phyloP scores from a whole-genome alignment of 352 stramenopile genomes.

The Albugo candida region DNA sequence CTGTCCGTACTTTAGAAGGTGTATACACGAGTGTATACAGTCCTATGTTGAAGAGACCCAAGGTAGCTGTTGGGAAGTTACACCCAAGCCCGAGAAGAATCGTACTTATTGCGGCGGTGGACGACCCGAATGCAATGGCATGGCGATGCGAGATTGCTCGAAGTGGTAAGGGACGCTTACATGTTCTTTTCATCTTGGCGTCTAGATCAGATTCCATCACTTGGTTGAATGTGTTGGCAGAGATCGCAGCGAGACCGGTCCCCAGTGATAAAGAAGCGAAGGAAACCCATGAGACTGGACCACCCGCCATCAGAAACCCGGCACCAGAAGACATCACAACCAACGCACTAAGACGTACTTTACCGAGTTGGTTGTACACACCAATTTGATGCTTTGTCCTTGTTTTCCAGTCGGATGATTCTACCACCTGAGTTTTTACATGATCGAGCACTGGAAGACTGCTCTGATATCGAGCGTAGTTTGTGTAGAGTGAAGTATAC shows the following conservation, averaged over 20 bases:
- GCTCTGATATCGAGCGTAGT: too few relatives aligned
- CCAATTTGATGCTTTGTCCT: too few relatives aligned
- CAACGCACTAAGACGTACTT: conserved; percentile 85
- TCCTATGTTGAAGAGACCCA: conserved; percentile 95
- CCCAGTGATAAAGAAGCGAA: conserved; percentile 83
- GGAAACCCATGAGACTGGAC: conserved; percentile 76
- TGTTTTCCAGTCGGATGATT: too few relatives aligned
- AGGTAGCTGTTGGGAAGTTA: conserved; percentile 86
- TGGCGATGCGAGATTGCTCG: conserved; percentile 59
- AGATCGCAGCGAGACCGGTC: conserved; percentile 86
- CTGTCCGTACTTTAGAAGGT: conserved; percentile 90
- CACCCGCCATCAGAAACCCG: conserved; percentile 92
- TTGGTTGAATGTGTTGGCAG: conserved; percentile 97
- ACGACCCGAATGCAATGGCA: conserved; percentile 64
- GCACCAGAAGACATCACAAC: conserved; percentile 92
- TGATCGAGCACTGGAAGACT: too few relatives aligned
- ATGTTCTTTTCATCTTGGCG: conserved; percentile 92
- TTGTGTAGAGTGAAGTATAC: too few relatives aligned
- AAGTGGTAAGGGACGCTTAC: conserved; percentile 83
- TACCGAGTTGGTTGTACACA: conserved; percentile 85
- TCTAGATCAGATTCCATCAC: conserved; percentile 91
- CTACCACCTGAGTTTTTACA: too few relatives aligned
- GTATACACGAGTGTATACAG: conserved; percentile 99
- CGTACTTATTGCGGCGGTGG: conserved; percentile 76
- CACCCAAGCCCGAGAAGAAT: conserved; percentile 81